Base-by-base conservation (phyloP, 169 alveolate genomes). In the Pseudocohnilembus persalinus region DNA sequence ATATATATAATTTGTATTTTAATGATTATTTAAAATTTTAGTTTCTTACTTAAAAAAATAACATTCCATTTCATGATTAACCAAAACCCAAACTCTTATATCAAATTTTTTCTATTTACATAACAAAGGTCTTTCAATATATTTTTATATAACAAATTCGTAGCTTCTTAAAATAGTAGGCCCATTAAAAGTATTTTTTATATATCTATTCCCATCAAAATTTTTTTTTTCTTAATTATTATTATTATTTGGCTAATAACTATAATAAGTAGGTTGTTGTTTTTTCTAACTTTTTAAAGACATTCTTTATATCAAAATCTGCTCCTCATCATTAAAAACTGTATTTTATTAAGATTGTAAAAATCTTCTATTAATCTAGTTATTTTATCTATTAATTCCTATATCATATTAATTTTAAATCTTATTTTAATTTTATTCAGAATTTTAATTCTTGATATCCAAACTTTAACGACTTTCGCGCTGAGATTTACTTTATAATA, bases 81-180 rank as follows among this genome's bases (percentile, higher is more conserved):
- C 78, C 74, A 92, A 74, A 34, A 92, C 95, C 93, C 95, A 92
- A 65, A 92, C 85, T 30, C 95, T 35, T 24, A 92, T 92, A 76
- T 92, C 95, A 82, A 92, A 92, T 83, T 90, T 91, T 49, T 92
- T 84, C 76, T 89, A 87, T 1, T 84, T 81, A 73, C 91, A 78
- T 63, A 90, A 73, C 11, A 92, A 82, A 26, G 97, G 97, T 31
- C 83, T 85, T 82, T 94, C 97, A 75, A 94, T 83, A 84, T 92
- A 92, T 83, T 94, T 94, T 85, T 94, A 94, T n/a, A 92, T 84
- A 73, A 94, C 79, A 63, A 79, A 79, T 29, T 79, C 28, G 63
- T 11, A 49, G 68, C 26, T 11, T 49, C 68, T 49, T 4, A 49
- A 11, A 20, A 20, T 49, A 49, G 20, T 20, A 4, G 68, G 68